Conservation (phyloP, 1,284 basidiomycete species). For the Cutaneotrichosporon spelunceum region DNA sequence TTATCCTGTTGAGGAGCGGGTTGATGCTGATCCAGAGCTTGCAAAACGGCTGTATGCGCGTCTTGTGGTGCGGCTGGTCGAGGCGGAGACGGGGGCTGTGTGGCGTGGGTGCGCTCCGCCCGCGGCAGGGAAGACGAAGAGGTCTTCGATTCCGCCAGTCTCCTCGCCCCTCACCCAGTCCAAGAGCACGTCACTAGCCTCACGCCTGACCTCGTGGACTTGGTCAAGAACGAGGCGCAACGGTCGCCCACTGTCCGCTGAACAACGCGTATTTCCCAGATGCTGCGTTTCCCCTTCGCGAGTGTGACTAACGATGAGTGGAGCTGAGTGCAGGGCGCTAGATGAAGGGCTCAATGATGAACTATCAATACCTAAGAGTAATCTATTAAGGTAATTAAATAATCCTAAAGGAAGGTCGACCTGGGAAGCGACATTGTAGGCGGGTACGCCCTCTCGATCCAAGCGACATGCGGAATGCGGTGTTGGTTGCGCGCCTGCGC, state of each 20-base stretch:
- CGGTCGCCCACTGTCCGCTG: slow-evolving; percentile 77
- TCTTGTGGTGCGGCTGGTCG: slow-evolving; percentile 62
- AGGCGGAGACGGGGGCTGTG: slow-evolving; percentile 71
- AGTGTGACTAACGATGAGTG: slow-evolving; percentile 41
- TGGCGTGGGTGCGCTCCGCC: slow-evolving; percentile 64
- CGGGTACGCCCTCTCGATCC: slow-evolving; percentile 72
- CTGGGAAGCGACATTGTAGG: slow-evolving; percentile 81
- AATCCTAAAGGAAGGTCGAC: too few relatives aligned
- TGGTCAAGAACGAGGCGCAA: slow-evolving; percentile 59
- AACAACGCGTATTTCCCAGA: slow-evolving; percentile 81
- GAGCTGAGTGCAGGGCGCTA: slow-evolving; percentile 54
- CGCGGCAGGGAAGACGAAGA: slow-evolving; percentile 66
- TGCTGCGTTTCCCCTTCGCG: slow-evolving; percentile 66
- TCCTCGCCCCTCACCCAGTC: slow-evolving; percentile 63
- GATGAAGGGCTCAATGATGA: slow-evolving; percentile 59
- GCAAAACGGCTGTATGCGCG: slow-evolving; percentile 64
- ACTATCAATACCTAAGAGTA: too few relatives aligned
- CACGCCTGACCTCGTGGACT: slow-evolving; percentile 55
- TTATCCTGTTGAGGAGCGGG: slow-evolving; percentile 69
- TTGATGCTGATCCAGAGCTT: slow-evolving; percentile 63
- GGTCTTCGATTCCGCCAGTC: slow-evolving; percentile 60
- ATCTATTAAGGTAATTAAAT: too few relatives aligned
- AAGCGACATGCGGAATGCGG: slow-evolving; percentile 74
- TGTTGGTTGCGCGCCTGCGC: slow-evolving; percentile 66
- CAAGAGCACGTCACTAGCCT: slow-evolving; percentile 85